These are phyloP conservation scores for Penicillium paradoxum DNA, from an alignment of 495 filamentous ascomycete genomes.

Conservation along the genomic window DNA sequence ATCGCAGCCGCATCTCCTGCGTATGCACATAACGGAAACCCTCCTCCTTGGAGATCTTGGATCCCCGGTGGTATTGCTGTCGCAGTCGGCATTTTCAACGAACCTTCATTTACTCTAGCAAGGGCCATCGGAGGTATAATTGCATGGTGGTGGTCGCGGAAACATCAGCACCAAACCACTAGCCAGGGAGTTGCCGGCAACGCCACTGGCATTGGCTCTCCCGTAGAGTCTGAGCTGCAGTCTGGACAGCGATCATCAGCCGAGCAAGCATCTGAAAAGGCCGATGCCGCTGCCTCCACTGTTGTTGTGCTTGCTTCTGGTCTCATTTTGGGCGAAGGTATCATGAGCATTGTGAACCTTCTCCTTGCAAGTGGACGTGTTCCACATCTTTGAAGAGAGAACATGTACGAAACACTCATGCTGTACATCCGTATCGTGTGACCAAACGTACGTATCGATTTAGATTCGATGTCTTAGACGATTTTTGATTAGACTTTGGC, in stretches of 20 bases:
- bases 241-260: constrained; percentile 3
- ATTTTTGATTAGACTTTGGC: no score
- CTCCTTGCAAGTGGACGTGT: constrained; percentile 73
- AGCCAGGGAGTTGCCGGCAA: not conserved
- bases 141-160: constrained; percentile 63
- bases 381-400: constrained; percentile 64
- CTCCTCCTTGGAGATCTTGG: constrained; percentile 39
- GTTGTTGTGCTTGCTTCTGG: constrained; percentile 65
- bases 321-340: constrained; percentile 89
- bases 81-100: constrained; percentile 96
- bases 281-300: constrained; percentile 47
- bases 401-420: not conserved
- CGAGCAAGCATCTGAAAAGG: constrained; percentile 27
- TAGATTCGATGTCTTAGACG: not conserved
- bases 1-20: constrained; percentile 47
- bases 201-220: not conserved
- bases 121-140: constrained; percentile 79
- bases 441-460: not conserved
- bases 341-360: constrained; percentile 89
- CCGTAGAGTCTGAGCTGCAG: not conserved
- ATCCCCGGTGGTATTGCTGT: constrained; percentile 94
- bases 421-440: not conserved
- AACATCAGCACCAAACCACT: constrained; percentile 10
- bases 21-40: constrained; percentile 17
- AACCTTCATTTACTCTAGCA: constrained; percentile 90